A percentile compares a stretch with the other conserved stretches of the same genome.
These are phyloP conservation scores for Letharia lupina DNA, from an alignment of 495 filamentous ascomycete genomes.

Conservation along the genomic window DNA sequence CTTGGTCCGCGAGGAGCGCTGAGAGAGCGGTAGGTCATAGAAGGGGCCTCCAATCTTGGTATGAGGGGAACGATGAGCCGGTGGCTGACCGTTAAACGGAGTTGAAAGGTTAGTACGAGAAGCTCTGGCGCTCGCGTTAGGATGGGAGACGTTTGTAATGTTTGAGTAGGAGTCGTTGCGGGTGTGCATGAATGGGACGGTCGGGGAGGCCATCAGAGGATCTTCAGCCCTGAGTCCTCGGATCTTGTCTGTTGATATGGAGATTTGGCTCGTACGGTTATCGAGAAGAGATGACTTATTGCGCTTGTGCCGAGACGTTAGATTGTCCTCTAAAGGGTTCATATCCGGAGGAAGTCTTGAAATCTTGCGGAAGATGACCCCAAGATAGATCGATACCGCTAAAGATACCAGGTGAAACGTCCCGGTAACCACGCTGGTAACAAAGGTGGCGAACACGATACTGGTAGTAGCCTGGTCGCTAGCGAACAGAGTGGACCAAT, in stretches of 20 bases:
- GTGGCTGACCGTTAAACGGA: constrained; percentile 41
- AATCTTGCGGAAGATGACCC: constrained; percentile 71
- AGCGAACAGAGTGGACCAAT: constrained; percentile 57
- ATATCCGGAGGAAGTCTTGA: constrained; percentile 74
- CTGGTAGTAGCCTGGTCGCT: constrained; percentile 39
- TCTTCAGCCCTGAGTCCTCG: constrained; percentile 48
- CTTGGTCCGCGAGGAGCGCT: neutral
- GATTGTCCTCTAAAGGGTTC: constrained; percentile 81
- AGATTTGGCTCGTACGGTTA: constrained; percentile 43
- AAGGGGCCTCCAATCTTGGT: constrained; percentile 29
- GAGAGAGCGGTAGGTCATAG: constrained; percentile 7
- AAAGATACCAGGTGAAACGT: constrained; percentile 64
- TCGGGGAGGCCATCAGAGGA: constrained; percentile 46
- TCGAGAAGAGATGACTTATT: constrained; percentile 61
- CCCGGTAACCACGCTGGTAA: constrained; percentile 49
- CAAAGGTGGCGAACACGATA: constrained; percentile 56
- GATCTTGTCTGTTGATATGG: constrained; percentile 40
- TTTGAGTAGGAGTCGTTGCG: constrained; percentile 47
- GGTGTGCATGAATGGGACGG: constrained; percentile 69
- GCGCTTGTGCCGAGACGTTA: constrained; percentile 72
- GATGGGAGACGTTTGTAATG: constrained; percentile 25
- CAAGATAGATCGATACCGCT: constrained; percentile 59
- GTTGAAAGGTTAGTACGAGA: constrained; percentile 44
- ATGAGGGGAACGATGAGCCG: constrained; percentile 35
- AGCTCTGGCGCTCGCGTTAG: constrained; percentile 31